Percentiles rank a stretch among this genome's conserved stretches.
phyloP scores from a whole-genome alignment of 1,139 yeast genomes.

The Yamadazyma siamensis region DNA sequence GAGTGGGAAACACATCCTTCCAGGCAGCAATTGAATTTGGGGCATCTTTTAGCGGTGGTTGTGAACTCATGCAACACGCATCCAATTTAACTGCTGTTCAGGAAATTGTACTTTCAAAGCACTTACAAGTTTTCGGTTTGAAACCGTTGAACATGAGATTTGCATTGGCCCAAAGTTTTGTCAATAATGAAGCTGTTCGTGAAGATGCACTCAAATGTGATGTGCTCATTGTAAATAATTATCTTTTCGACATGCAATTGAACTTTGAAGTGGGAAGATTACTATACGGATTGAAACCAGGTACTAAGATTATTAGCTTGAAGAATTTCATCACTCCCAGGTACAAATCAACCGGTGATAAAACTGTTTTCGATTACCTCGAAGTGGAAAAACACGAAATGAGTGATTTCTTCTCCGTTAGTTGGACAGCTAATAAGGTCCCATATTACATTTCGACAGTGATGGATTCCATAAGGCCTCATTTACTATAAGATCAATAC shows the following conservation, averaged over 20 bases:
- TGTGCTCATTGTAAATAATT: conserved; percentile 77
- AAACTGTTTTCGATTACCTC: conserved; percentile 60
- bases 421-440: conserved; percentile 89
- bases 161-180: conserved; percentile 69
- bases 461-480: conserved; percentile 34
- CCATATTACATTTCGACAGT: conserved; percentile 78
- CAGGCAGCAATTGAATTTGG: conserved; percentile 91
- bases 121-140: conserved; percentile 64
- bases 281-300: conserved; percentile 61
- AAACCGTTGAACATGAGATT: conserved; percentile 53
- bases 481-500: conserved; percentile 16
- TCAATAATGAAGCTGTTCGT: conserved; percentile 56
- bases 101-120: conserved; percentile 50
- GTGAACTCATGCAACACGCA: conserved; percentile 86
- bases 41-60: conserved; percentile 73
- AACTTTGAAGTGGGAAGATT: conserved; percentile 67
- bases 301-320: conserved; percentile 75
- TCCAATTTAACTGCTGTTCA: conserved; percentile 66
- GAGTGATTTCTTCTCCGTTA: conserved; percentile 65
- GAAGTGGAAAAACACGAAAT: conserved; percentile 63
- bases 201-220: conserved; percentile 59
- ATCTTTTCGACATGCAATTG: conserved; percentile 71
- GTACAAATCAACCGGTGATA: conserved; percentile 52
- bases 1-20: conserved; percentile 88
- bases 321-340: conserved; percentile 67